Conservation (phyloP, 495 filamentous ascomycete genomes). For the Neurospora tetrasperma region DNA sequence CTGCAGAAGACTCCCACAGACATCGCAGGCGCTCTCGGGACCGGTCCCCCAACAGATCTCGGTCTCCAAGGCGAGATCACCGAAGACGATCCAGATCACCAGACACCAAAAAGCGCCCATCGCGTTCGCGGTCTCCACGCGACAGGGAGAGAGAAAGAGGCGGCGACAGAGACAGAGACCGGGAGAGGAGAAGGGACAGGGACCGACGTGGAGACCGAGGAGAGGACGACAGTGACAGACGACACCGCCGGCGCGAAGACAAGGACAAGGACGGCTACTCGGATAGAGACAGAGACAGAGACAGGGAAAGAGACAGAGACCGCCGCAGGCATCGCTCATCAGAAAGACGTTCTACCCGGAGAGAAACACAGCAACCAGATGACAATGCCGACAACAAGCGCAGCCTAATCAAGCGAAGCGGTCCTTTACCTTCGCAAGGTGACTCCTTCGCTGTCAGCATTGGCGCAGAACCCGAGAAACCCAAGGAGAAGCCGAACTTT, state of each 20-base stretch:
- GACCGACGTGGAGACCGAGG: conserved; percentile 3
- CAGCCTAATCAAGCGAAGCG: conserved; percentile 30
- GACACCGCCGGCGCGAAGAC: not conserved
- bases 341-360: conserved; percentile 1
- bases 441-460: conserved; percentile 53
- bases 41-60: conserved; percentile 10
- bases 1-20: conserved; percentile 13
- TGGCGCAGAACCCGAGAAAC: conserved; percentile 41
- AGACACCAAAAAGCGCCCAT: conserved; percentile 14
- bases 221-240: conserved; percentile 6
- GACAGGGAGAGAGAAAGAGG: conserved; percentile 11
- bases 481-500: conserved; percentile 86
- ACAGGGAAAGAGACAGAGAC: conserved; percentile 1
- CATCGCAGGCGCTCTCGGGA: conserved; percentile 12
- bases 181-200: conserved; percentile 6
- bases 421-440: conserved; percentile 59
- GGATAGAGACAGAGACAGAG: conserved; percentile 2
- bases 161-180: conserved; percentile 5
- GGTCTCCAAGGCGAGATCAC: conserved; percentile 20
- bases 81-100: conserved; percentile 31
- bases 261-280: not conserved
- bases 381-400: conserved; percentile 12
- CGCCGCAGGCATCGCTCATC: conserved; percentile 2
- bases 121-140: conserved; percentile 13
- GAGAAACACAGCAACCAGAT: conserved; percentile 2